Evolutionary conservation across 345 rosid species (phyloP).

Genomic region (Rhizophora apiculata): DNA sequence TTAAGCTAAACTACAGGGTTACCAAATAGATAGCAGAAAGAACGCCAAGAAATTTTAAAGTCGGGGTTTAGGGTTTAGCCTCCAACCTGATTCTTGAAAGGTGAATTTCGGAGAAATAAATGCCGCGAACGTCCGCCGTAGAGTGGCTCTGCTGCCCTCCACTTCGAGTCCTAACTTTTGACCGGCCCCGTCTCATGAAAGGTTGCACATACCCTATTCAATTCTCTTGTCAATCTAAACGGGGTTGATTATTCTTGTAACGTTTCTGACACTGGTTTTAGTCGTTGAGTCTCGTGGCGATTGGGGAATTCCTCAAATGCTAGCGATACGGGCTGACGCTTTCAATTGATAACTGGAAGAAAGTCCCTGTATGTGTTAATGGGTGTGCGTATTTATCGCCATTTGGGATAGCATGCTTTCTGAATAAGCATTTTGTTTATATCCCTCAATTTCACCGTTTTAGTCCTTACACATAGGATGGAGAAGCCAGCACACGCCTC

Average conservation of each 20-base stretch:
- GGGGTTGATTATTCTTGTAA: too few species aligned
- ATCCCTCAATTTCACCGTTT: too few species aligned
- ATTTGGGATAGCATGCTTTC: too few species aligned
- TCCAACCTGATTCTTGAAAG: not conserved
- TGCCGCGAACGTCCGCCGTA: constrained; percentile 75
- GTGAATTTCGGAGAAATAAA: constrained; percentile 10
- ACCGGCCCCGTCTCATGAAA: constrained; percentile 70
- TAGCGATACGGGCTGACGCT: constrained; percentile 85
- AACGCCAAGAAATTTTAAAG: too few species aligned
- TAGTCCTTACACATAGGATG: too few species aligned
- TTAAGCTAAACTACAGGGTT: too few species aligned
- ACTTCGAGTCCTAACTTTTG: constrained; percentile 75
- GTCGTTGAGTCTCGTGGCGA: constrained; percentile 69
- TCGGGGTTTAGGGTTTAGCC: constrained; percentile 8
- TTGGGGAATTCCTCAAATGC: constrained; percentile 55
- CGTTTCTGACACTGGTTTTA: constrained; percentile 19
- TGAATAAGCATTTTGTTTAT: not conserved
- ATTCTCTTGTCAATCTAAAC: too few species aligned
- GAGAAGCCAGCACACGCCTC: too few species aligned
- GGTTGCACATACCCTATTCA: constrained; percentile 30
- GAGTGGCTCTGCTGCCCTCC: constrained; percentile 75
- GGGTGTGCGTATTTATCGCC: not conserved
- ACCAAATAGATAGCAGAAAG: too few species aligned
- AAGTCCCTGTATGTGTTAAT: constrained; percentile 44
- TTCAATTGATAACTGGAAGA: constrained; percentile 54